Evolutionary conservation across 805 yeast species (phyloP), one percentile per base, ranked within the genome.

Genomic region (Yarrowia sp.): DNA sequence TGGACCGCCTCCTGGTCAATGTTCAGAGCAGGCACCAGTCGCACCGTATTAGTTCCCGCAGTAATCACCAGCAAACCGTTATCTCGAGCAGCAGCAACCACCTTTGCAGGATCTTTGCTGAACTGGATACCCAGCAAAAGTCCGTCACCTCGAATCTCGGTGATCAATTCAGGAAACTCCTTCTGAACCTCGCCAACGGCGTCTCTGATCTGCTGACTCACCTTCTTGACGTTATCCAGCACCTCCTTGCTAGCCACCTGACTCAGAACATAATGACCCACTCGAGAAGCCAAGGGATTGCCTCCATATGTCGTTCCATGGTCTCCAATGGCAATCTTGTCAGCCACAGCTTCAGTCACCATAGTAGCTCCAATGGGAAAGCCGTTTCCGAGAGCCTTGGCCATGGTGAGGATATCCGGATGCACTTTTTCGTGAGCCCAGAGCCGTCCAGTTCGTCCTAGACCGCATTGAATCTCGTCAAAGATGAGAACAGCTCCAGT

Each of bases 271-370:
- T 88, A 86, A 47, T 81, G 78, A 5, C 92, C 97, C 58, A 95
- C 84, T 68, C 92, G 84, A 39, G 93, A 82, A 5, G 92, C 98
- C 68, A 95, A 79, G 65, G 98, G 98, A 75, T 95, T 95, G 65
- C 99, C 99, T 68, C 99, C 98, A 74, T 88, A 93, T 0, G 99
- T 93, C 2, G 98, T 93, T 65, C 99, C 99, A 74, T 93, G 99
- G 74, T 95, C 99, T 66, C 99, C 99, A 22, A 90, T 93, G 66
- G 85, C 81, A 69, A 95, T 78, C 1, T 80, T 84, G 10, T 79
- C 75, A 73, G 92, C 96, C 31, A 95, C 88, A 58, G 84, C 81
- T 69, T 90, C 95, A 64, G 90, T 84, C 66, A 93, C 86, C 83
- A 95, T 83, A 1, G 96, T 89, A 5, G 98, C 99, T 65, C 96